phyloP scores from a whole-genome alignment of 2,329 filamentous ascomycete genomes.

The Parastagonospora nodorum region DNA sequence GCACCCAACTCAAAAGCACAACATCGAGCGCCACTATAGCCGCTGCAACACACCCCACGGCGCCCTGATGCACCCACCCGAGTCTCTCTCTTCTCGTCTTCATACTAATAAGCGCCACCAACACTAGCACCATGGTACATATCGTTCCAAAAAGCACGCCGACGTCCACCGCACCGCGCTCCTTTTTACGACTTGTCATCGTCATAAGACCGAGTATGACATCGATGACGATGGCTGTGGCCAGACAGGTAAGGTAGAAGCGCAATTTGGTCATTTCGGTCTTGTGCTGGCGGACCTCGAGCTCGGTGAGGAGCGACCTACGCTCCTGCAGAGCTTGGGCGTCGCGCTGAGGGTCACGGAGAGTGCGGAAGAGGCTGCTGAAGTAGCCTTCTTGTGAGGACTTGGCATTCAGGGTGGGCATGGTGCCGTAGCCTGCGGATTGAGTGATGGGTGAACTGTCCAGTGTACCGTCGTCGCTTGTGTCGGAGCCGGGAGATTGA shows the following conservation, averaged over 20 bases:
- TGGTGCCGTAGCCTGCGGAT: slow-evolving; percentile 56
- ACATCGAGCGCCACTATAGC: slow-evolving; percentile 36
- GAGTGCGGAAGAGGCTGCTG: slow-evolving; percentile 35
- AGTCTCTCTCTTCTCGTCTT: slow-evolving; percentile 33
- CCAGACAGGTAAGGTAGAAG: slow-evolving; percentile 58
- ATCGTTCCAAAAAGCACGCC: slow-evolving; percentile 73
- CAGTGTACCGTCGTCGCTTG: slow-evolving; percentile 58
- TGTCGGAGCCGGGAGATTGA: too few species aligned
- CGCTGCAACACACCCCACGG: slow-evolving; percentile 30
- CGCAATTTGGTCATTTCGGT: slow-evolving; percentile 43
- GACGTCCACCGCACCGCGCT: slow-evolving; percentile 73
- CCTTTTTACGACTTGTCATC: slow-evolving; percentile 68
- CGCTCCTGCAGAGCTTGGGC: slow-evolving; percentile 54
- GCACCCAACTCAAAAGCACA: slow-evolving; percentile 37
- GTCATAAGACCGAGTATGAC: slow-evolving; percentile 69
- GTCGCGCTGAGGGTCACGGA: slow-evolving; percentile 39
- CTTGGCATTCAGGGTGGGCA: slow-evolving; percentile 12
- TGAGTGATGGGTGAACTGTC: slow-evolving; percentile 33
- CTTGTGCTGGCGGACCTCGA: slow-evolving; percentile 37
- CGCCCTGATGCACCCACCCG: slow-evolving; percentile 39
- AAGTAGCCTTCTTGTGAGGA: slow-evolving; percentile 32
- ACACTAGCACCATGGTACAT: slow-evolving; percentile 59
- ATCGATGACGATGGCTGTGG: slow-evolving; percentile 66
- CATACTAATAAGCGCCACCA: slow-evolving; percentile 40
- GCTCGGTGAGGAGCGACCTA: slow-evolving; percentile 51